A percentile compares a stretch with the other conserved stretches of the same genome.
These are phyloP conservation scores for Zanthoxylum bungeanum DNA, from an alignment of 345 rosid genomes.

Conservation along the genomic window DNA sequence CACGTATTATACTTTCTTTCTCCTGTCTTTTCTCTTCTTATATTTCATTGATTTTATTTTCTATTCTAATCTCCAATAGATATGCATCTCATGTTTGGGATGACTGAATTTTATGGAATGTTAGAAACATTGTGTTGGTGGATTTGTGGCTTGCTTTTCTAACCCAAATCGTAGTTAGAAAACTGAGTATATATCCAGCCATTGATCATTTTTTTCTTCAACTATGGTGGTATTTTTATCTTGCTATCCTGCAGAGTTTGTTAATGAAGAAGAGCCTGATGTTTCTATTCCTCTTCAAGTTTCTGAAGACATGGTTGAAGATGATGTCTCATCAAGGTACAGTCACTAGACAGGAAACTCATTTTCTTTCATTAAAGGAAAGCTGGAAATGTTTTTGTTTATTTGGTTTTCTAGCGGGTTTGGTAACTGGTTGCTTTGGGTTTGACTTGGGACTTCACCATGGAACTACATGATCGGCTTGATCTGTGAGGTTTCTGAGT, in stretches of 20 bases:
- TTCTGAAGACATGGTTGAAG: slow-evolving; percentile 70
- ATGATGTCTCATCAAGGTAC: slow-evolving; percentile 86
- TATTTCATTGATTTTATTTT: background rate
- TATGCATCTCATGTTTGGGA: too few species aligned
- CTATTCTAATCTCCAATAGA: background rate
- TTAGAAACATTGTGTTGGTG: background rate
- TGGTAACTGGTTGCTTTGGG: slow-evolving; percentile 7
- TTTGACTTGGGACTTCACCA: background rate
- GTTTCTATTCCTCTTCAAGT: slow-evolving; percentile 51
- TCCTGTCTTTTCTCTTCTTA: background rate
- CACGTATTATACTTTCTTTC: background rate
- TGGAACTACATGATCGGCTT: background rate
- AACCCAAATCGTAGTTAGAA: background rate
- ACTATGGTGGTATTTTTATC: background rate
- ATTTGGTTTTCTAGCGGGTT: background rate
- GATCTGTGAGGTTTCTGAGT: too few species aligned
- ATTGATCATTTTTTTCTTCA: background rate
- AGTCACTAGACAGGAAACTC: background rate
- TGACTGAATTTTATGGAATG: too few species aligned
- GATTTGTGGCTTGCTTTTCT: background rate
- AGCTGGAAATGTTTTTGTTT: background rate
- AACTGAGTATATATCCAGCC: background rate
- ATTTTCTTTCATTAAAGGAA: background rate
- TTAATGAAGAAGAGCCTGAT: slow-evolving; percentile 57
- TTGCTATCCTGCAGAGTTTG: slow-evolving; percentile 43